phyloP scores from a whole-genome alignment of 352 stramenopile genomes.

The Pythium graminicola region DNA sequence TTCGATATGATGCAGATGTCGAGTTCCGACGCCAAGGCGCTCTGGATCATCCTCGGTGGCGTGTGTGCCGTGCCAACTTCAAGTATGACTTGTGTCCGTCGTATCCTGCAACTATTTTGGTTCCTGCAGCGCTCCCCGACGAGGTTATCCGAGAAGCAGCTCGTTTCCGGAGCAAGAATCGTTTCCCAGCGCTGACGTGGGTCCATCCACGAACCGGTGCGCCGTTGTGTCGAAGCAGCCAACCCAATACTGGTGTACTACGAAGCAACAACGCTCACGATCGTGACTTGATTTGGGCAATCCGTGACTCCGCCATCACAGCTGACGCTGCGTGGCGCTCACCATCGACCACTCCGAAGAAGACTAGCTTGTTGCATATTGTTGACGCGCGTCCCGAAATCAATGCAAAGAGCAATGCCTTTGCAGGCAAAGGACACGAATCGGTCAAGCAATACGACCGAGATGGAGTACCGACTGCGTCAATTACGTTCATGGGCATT shows the following conservation, averaged over 20 bases:
- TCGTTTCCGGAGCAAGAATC: constrained; percentile 68
- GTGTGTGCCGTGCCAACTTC: constrained; percentile 49
- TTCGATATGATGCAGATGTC: constrained; percentile 57
- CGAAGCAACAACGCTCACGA: constrained; percentile 90
- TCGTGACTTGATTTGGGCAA: constrained; percentile 84
- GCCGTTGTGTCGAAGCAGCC: constrained; percentile 89
- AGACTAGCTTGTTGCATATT: constrained; percentile 76
- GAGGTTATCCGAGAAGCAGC: constrained; percentile 62
- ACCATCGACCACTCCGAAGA: constrained; percentile 39
- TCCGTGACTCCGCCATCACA: constrained; percentile 71
- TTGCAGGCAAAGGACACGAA: constrained; percentile 88
- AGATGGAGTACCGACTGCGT: constrained; percentile 55
- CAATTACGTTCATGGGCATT: constrained; percentile 85
- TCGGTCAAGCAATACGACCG: constrained; percentile 84
- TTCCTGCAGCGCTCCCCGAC: constrained; percentile 52
- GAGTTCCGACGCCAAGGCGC: constrained; percentile 64
- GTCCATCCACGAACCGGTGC: constrained; percentile 84
- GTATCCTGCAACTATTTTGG: constrained; percentile 69
- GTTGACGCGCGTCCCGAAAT: constrained; percentile 88
- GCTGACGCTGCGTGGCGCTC: constrained; percentile 31
- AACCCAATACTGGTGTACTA: constrained; percentile 94
- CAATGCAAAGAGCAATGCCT: constrained; percentile 86
- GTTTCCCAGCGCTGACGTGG: constrained; percentile 87
- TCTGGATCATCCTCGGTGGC: constrained; percentile 60
- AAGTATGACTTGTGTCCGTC: constrained; percentile 66